Base-by-base conservation (phyloP, 768 basidiomycete genomes). In the Leccinum truebloodii region DNA sequence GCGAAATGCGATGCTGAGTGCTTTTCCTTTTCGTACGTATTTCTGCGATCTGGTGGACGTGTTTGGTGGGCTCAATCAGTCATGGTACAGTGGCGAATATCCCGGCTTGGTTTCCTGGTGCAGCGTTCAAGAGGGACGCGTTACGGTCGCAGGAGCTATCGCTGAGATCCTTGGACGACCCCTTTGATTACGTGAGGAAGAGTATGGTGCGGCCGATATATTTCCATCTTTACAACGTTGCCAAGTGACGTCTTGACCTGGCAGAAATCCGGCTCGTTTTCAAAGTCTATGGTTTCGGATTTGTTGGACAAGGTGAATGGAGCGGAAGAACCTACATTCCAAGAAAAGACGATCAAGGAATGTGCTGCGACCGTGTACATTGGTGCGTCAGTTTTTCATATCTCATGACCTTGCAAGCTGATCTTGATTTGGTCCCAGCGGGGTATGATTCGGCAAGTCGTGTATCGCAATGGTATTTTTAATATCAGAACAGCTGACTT, bases 341-440 rank as follows among this genome's bases (percentile, higher is more conserved):
- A 67, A n/a, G 65, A 76, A 52, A 71, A 62, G 52, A 56, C 59
- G 30, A 64, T 74, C 52, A 71, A 68, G 56, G 61, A 63, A 49
- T 68, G 66, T 56, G 73, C 74, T 2, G 73, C 73, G 5, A 69
- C 71, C 1, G 70, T 68, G 50, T 76, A 73, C 50, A 63, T 73
- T 7, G 75, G 73, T 77, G 46, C 41, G 60, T 30, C 10, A 2
- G 14, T 37, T 32, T 51, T 46, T 3, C 18, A 34, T 14, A 16
- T 49, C 52, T 26, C 24, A 6, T 10, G 44, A 34, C 13, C 1
- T 32, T 37, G 34, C 30, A 28, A 20, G 39, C 44, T 54, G 22
- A 62, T 51, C 8, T 32, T 7, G 32, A 14, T 2, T 28, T 22
- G 16, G 34, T 48, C 20, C n/a, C 16, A 74, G 71, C 71, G 20